phyloP scores from a whole-genome alignment of 306 rosid genomes.

The Prunus davidiana region DNA sequence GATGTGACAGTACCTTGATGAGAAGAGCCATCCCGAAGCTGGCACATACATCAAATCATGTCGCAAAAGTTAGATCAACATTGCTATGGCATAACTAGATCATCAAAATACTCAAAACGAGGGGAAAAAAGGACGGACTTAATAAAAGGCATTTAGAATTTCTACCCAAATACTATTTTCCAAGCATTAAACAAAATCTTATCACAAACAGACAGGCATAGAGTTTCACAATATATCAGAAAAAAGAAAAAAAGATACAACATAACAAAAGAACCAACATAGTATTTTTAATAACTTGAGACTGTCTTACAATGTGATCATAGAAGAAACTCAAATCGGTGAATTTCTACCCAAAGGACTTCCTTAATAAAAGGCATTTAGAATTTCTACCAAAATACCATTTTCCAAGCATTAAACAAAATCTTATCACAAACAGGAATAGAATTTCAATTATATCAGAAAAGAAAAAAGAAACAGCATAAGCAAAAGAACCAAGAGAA shows the following conservation, averaged over 20 bases:
- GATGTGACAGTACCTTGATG: conserved; percentile 95
- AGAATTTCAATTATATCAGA: not conserved
- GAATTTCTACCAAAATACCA: not conserved
- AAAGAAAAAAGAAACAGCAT: not conserved
- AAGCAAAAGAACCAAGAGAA: not conserved
- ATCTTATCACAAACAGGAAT: not conserved
- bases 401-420: not conserved
- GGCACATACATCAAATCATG: conserved; percentile 23
- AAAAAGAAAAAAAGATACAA: not conserved
- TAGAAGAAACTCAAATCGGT: too few species aligned
- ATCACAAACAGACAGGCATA: not conserved
- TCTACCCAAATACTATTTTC: not conserved
- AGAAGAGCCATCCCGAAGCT: conserved; percentile 88
- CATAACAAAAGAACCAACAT: not conserved
- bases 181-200: not conserved
- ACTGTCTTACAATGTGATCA: not conserved
- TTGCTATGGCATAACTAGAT: not conserved
- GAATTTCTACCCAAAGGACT: too few species aligned
- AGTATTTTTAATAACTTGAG: not conserved
- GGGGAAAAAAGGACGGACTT: not conserved
- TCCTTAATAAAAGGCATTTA: not conserved
- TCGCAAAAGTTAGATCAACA: conserved; percentile 19
- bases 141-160: not conserved
- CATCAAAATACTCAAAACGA: not conserved
- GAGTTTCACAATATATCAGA: not conserved